Evolutionary conservation across 371 early-diverging fungal genomes (phyloP).

Genomic region (Parasitella parasitica): DNA sequence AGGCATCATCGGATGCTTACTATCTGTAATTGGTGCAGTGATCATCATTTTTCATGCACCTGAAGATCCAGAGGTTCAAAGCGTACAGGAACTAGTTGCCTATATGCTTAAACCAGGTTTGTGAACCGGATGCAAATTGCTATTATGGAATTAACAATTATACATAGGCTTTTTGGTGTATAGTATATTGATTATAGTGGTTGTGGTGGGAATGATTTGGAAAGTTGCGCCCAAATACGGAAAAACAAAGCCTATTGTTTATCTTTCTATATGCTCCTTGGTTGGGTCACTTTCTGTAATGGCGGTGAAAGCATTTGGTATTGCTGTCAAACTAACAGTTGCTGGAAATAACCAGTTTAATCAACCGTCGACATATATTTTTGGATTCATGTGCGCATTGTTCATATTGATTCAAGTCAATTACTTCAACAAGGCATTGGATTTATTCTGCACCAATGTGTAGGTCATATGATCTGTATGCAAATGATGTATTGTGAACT

Average conservation of each 20-base stretch:
- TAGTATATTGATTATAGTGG: slow-evolving; percentile 57
- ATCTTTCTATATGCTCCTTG: slow-evolving; percentile 83
- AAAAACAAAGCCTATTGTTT: slow-evolving; percentile 75
- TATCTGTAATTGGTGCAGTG: slow-evolving; percentile 87
- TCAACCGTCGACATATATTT: slow-evolving; percentile 84
- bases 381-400: slow-evolving; percentile 68
- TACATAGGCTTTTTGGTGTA: slow-evolving; percentile 41
- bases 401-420: slow-evolving; percentile 89
- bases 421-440: slow-evolving; percentile 96
- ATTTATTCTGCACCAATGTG: slow-evolving; percentile 84
- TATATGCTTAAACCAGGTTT: slow-evolving; percentile 71
- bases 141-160: slow-evolving; percentile 51
- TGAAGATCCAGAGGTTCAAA: slow-evolving; percentile 73
- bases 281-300: slow-evolving; percentile 90
- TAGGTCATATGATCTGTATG: slow-evolving; percentile 30
- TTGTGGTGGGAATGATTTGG: slow-evolving; percentile 72
- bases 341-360: slow-evolving; percentile 88
- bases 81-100: slow-evolving; percentile 64
- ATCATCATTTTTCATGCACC: slow-evolving; percentile 88
- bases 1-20: slow-evolving; percentile 85
- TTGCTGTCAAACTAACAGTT: slow-evolving; percentile 87
- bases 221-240: slow-evolving; percentile 79
- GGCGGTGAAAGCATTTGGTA: slow-evolving; percentile 89
- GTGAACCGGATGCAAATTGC: not conserved
- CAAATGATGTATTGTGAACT: not conserved